Evolutionary conservation across 768 basidiomycete genomes (phyloP).

Genomic region (Rhizopogon vesiculosus): DNA sequence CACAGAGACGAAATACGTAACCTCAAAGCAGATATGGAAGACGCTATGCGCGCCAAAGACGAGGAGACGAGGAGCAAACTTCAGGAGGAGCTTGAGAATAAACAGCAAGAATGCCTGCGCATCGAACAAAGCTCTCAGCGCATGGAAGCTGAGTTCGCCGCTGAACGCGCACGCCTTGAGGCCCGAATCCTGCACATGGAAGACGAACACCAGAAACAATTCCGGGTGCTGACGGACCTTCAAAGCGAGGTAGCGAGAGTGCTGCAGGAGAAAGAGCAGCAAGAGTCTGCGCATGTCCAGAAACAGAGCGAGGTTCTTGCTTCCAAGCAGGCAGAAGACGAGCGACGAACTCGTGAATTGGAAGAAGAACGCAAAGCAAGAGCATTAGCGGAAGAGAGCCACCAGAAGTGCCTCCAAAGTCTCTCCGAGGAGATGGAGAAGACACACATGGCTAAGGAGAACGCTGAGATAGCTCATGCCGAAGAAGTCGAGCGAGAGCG

Average conservation of each 20-base stretch:
- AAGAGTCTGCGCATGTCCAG: slow-evolving; percentile 21
- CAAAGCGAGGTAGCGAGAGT: slow-evolving; percentile 24
- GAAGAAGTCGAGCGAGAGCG: slow-evolving; percentile 21
- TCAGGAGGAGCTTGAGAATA: slow-evolving; percentile 37
- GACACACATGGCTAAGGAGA: slow-evolving; percentile 19
- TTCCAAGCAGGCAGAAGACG: slow-evolving; percentile 21
- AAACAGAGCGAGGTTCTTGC: slow-evolving; percentile 23
- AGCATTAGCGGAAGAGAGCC: slow-evolving; percentile 20
- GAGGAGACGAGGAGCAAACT: slow-evolving; percentile 43
- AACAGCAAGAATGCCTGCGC: slow-evolving; percentile 39
- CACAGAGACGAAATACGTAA: slow-evolving; percentile 44
- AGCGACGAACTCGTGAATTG: slow-evolving; percentile 20
- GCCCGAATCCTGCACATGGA: slow-evolving; percentile 23
- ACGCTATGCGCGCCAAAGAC: slow-evolving; percentile 39
- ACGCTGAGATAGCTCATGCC: slow-evolving; percentile 16
- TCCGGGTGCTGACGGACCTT: slow-evolving; percentile 16
- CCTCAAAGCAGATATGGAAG: slow-evolving; percentile 43
- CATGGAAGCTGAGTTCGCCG: slow-evolving; percentile 34
- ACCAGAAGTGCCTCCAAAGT: slow-evolving; percentile 24
- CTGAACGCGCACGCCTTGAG: slow-evolving; percentile 29
- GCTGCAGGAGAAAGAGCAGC: slow-evolving; percentile 22
- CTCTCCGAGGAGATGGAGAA: slow-evolving; percentile 22
- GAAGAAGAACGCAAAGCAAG: slow-evolving; percentile 27
- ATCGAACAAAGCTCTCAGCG: slow-evolving; percentile 35
- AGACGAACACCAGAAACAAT: slow-evolving; percentile 12